Base-by-base conservation (phyloP, 2,329 filamentous ascomycete genomes). In the Neobulgaria alba region DNA sequence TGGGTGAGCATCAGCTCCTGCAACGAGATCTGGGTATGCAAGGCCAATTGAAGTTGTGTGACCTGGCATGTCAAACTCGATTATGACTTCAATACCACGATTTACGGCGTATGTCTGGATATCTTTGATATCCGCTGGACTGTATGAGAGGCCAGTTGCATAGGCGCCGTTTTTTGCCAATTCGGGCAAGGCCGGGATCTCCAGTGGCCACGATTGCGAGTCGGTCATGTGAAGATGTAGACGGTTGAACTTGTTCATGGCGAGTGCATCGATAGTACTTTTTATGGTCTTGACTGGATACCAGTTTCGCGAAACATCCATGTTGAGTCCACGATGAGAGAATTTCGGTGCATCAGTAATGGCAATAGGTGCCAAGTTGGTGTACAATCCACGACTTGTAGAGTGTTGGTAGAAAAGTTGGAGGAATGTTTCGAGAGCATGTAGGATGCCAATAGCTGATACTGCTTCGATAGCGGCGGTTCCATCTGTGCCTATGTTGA, bases 221-320 rank as follows among this genome's bases (percentile, higher is more conserved):
- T 93, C 86, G 3, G 85, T 92, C 42, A 82, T 71, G 65, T 93
- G 86, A 39, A 90, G 67, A 62, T 92, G 86, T 41, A 93, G 70
- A 4, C 79, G 72, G 63, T 92, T 92, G 68, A 92, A 73, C 66
- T 93, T 92, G 66, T 80, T 86, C 73, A 78, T 87, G 1, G 82
- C 68, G 49, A 84, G 63, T 30, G 78, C 82, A 56, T 93, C 84
- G 49, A 95, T 84, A 39, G 79, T 85, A 37, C 79, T 77, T 55
- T 79, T 71, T 51, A 94, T 79, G 53, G 84, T 75, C 3, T 51
- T 29, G 3, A 56, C 48, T 3, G 54, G 54, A 38, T 49, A 59
- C 64, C 72, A 92, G 55, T 79, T 81, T 43, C 88, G 72, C 2
- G 83, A 72, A 31, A 86, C 77, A 56, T 94, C 88, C 52, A 94